phyloP scores from a whole-genome alignment of 1,284 basidiomycete genomes.

The Papiliotrema nemorosa region DNA sequence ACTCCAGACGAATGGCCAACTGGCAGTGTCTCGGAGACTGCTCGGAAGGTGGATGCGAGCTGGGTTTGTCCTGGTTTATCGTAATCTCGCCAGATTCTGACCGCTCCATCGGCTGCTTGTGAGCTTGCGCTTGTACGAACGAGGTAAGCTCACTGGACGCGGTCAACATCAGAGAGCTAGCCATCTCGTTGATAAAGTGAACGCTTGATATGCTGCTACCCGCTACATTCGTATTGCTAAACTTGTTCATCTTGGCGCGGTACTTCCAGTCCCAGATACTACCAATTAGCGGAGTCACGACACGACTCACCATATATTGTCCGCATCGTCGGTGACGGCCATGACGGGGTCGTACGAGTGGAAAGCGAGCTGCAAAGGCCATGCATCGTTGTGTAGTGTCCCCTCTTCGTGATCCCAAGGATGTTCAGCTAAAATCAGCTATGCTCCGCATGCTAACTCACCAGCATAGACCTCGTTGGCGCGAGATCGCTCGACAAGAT shows the following conservation, averaged over 20 bases:
- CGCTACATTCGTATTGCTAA: slow-evolving; percentile 81
- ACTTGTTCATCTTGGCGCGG: slow-evolving; percentile 70
- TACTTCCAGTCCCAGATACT: slow-evolving; percentile 95
- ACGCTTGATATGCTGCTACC: slow-evolving; percentile 83
- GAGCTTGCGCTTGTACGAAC: neutral
- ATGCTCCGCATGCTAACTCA: slow-evolving; percentile 45
- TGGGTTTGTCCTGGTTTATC: slow-evolving; percentile 56
- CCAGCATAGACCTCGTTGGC: slow-evolving; percentile 64
- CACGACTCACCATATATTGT: slow-evolving; percentile 72
- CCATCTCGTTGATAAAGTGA: slow-evolving; percentile 95
- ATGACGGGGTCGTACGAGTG: slow-evolving; percentile 91
- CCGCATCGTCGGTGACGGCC: slow-evolving; percentile 77
- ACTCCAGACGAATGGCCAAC: slow-evolving; percentile 67
- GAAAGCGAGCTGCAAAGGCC: slow-evolving; percentile 77
- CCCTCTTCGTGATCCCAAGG: slow-evolving; percentile 79
- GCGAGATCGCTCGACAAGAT: slow-evolving; percentile 63
- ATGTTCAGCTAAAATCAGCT: slow-evolving; percentile 51
- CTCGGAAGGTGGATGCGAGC: slow-evolving; percentile 92
- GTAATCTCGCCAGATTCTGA: slow-evolving; percentile 90
- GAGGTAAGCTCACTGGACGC: slow-evolving; percentile 65
- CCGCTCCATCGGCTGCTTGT: slow-evolving; percentile 74
- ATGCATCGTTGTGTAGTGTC: slow-evolving; percentile 64
- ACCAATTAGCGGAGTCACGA: slow-evolving; percentile 12
- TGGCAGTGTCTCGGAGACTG: slow-evolving; percentile 71
- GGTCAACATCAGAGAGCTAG: slow-evolving; percentile 83